Evolutionary conservation across 768 basidiomycete genomes (phyloP).

Genomic region (Agaricus blazei): DNA sequence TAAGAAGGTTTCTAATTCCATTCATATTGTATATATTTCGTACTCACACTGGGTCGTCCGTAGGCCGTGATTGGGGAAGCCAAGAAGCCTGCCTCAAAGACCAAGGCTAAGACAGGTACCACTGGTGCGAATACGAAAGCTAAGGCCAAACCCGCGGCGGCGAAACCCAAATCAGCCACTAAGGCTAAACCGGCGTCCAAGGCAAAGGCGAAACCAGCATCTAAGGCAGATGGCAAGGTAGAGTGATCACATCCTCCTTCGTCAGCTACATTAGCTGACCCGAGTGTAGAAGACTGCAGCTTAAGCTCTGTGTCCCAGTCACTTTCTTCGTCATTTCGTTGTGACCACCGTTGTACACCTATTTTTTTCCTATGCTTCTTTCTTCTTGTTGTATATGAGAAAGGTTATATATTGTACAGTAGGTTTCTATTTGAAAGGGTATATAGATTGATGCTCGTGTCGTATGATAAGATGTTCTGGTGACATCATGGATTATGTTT

Average conservation of each 20-base stretch:
- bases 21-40: not conserved
- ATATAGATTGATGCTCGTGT: not conserved
- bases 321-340: not conserved
- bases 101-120: constrained; percentile 21
- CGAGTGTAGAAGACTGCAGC: too few species aligned
- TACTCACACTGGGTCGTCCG: not conserved
- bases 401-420: constrained; percentile 10
- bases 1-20: constrained; percentile 48
- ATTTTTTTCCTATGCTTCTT: not conserved
- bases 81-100: constrained; percentile 31
- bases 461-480: not conserved
- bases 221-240: constrained; percentile 19
- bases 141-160: constrained; percentile 24
- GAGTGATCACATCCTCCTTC: not conserved
- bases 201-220: constrained; percentile 23
- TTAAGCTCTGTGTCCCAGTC: not conserved
- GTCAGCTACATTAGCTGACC: not conserved
- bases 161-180: constrained; percentile 20
- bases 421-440: not conserved
- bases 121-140: constrained; percentile 26
- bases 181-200: constrained; percentile 23
- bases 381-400: not conserved
- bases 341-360: not conserved
- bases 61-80: constrained; percentile 32
- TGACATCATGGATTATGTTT: not conserved